Evolutionary conservation across 345 rosid species (phyloP).

Genomic region (Sonneratia caseolaris): DNA sequence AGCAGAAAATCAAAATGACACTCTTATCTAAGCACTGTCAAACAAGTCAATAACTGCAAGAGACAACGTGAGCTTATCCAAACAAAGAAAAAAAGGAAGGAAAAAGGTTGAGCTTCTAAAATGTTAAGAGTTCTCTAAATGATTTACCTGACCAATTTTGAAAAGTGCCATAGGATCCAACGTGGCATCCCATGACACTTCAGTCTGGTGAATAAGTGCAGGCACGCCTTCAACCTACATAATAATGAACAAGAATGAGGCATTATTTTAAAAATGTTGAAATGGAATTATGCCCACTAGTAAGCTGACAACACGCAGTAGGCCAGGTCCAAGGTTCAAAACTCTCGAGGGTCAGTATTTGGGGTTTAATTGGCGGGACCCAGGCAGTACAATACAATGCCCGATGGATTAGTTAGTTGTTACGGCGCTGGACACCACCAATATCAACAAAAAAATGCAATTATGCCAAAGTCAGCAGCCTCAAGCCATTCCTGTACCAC

Average conservation of each 20-base stretch:
- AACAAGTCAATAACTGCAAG: neutral
- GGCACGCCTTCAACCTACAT: slow-evolving; percentile 66
- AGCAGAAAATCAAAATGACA: neutral
- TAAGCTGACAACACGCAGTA: too few species aligned
- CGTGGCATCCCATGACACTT: slow-evolving; percentile 96
- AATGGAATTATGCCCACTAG: neutral
- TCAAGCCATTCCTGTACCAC: neutral
- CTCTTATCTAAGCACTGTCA: neutral
- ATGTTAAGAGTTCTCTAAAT: neutral
- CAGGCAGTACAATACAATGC: too few species aligned
- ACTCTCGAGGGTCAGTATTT: too few species aligned
- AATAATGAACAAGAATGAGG: slow-evolving; percentile 1
- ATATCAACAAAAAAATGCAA: too few species aligned
- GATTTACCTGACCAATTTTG: slow-evolving; percentile 76
- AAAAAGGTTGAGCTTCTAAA: neutral
- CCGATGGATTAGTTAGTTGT: too few species aligned
- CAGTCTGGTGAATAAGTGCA: slow-evolving; percentile 86
- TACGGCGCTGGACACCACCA: too few species aligned
- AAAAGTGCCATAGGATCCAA: slow-evolving; percentile 75
- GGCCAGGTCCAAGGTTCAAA: too few species aligned
- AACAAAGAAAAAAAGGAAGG: neutral
- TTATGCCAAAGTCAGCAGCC: neutral
- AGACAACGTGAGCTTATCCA: neutral
- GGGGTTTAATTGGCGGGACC: too few species aligned
- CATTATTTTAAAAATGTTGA: neutral